These are phyloP conservation scores for Flaveria bidentis DNA, from an alignment of 129 eudicot genomes.

Conservation along the genomic window DNA sequence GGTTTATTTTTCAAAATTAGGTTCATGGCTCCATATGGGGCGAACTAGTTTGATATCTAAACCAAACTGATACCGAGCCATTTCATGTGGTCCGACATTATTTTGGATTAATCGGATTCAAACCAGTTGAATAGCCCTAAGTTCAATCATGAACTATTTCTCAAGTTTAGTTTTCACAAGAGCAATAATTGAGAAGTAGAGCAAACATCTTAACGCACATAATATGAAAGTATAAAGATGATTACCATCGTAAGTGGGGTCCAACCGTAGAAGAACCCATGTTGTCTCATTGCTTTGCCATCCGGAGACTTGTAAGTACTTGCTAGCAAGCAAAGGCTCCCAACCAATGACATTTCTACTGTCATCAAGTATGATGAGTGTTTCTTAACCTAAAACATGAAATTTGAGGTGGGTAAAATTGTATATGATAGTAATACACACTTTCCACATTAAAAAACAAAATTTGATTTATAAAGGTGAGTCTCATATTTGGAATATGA, in stretches of 20 bases:
- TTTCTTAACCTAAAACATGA: conserved; percentile 68
- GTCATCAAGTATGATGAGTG: conserved; percentile 95
- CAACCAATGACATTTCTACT: conserved; percentile 90
- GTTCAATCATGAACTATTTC: background rate
- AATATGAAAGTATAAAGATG: conserved; percentile 16
- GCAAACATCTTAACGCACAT: background rate
- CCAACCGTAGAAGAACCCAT: conserved; percentile 90
- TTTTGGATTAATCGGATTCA: background rate
- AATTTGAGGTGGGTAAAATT: background rate
- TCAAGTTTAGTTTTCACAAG: background rate
- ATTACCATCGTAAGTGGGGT: conserved; percentile 78
- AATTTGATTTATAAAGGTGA: background rate
- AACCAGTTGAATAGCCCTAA: background rate
- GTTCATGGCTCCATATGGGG: background rate
- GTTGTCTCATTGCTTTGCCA: conserved; percentile 80
- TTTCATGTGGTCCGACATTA: conserved; percentile 1
- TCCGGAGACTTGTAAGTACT: conserved; percentile 91
- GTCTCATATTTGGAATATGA: conserved; percentile 1
- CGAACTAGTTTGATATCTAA: background rate
- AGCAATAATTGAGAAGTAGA: background rate
- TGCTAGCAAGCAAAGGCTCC: conserved; percentile 82
- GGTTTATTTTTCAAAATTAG: background rate
- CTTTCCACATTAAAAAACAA: background rate
- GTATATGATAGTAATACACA: background rate
- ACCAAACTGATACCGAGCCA: background rate